Evolutionary conservation across 2,329 filamentous ascomycete genomes (phyloP).

Genomic region (Aspergillus felis): DNA sequence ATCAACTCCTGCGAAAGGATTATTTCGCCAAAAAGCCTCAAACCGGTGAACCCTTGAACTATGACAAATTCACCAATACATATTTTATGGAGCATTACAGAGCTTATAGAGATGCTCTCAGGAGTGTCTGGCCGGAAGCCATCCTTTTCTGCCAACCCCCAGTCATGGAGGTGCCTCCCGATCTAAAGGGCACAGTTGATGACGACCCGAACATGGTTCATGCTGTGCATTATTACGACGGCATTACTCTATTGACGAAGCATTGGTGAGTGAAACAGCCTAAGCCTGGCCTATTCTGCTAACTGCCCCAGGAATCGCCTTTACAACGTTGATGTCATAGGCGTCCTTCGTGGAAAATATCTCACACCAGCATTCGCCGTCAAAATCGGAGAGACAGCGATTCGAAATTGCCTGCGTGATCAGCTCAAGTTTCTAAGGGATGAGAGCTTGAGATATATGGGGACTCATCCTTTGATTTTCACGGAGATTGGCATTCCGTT

Average conservation of each 20-base stretch:
- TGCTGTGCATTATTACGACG: slow-evolving; percentile 94
- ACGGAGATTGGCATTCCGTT: slow-evolving; percentile 98
- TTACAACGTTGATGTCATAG: slow-evolving; percentile 96
- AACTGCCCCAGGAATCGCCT: slow-evolving; percentile 63
- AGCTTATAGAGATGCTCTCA: slow-evolving; percentile 69
- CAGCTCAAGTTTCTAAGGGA: slow-evolving; percentile 78
- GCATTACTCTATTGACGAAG: slow-evolving; percentile 93
- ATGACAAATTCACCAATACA: slow-evolving; percentile 81
- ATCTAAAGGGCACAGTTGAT: slow-evolving; percentile 79
- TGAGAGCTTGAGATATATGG: slow-evolving; percentile 85
- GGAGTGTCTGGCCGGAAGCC: slow-evolving; percentile 70
- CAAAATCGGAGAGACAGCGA: slow-evolving; percentile 87
- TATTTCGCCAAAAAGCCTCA: slow-evolving; percentile 80
- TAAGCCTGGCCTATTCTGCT: slow-evolving; percentile 7
- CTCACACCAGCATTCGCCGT: slow-evolving; percentile 85
- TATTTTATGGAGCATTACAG: slow-evolving; percentile 89
- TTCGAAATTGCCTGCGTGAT: slow-evolving; percentile 86
- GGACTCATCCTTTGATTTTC: slow-evolving; percentile 81
- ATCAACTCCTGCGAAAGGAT: slow-evolving; percentile 74
- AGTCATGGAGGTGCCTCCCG: slow-evolving; percentile 84
- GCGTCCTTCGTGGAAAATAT: slow-evolving; percentile 84
- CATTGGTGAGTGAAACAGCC: slow-evolving; percentile 62
- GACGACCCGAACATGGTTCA: slow-evolving; percentile 90
- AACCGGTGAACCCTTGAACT: slow-evolving; percentile 70
- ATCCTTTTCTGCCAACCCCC: slow-evolving; percentile 91